A percentile compares a stretch with the other conserved stretches of the same genome.
phyloP scores from a whole-genome alignment of 164 flowering plant species.

The Aristolochia californica region DNA sequence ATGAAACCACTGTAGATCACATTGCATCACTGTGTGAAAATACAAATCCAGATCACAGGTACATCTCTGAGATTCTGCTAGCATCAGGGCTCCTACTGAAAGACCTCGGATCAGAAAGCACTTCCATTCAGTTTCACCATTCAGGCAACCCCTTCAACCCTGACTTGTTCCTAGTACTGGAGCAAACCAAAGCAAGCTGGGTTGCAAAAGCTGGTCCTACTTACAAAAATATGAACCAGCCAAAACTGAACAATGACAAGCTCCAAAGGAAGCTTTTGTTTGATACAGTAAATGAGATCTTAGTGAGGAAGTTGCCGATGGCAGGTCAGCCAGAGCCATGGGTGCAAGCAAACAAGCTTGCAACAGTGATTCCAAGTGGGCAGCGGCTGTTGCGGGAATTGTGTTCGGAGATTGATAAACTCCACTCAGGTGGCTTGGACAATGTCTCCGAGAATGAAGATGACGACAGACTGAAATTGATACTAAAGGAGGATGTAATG shows the following conservation, averaged over 20 bases:
- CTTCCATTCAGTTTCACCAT: conserved; percentile 33
- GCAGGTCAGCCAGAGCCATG: conserved; percentile 21
- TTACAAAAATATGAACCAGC: conserved; percentile 3
- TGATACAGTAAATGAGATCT: conserved; percentile 66
- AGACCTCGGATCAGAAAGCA: conserved; percentile 33
- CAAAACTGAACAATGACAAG: conserved; percentile 22
- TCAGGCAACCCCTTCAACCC: conserved; percentile 60
- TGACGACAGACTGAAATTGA: conserved; percentile 27
- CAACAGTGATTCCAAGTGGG: conserved; percentile 21
- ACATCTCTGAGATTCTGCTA: conserved; percentile 52
- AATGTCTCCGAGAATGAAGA: conserved; percentile 23
- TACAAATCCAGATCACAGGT: conserved; percentile 44
- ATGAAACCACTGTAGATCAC: conserved; percentile 24
- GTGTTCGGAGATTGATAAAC: conserved; percentile 50
- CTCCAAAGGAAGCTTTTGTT: conserved; percentile 54
- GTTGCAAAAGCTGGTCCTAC: conserved; percentile 11
- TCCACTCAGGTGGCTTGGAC: conserved; percentile 19
- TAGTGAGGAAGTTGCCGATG: conserved; percentile 27
- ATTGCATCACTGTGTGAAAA: conserved; percentile 24
- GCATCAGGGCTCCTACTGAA: conserved; percentile 71
- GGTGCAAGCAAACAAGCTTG: conserved; percentile 20
- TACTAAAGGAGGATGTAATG: conserved; percentile 40
- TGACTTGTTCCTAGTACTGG: conserved; percentile 55
- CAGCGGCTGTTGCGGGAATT: conserved; percentile 46
- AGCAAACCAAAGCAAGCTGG: conserved; percentile 36